These are phyloP conservation scores for Ettlia oleoabundans DNA, from an alignment of 139 green algal genomes.

Conservation along the genomic window DNA sequence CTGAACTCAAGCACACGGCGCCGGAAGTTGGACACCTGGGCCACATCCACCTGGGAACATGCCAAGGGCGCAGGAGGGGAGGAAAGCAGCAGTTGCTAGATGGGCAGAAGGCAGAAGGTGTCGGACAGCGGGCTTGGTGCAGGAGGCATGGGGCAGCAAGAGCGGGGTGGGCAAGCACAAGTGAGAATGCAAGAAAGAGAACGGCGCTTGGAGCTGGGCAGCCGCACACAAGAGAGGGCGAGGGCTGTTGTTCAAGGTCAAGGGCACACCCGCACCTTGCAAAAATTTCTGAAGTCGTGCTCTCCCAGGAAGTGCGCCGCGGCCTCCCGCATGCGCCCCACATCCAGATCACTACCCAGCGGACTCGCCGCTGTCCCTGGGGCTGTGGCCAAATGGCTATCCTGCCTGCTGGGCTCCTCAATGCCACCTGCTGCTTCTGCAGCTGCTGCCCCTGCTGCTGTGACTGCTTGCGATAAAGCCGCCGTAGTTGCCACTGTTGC, in stretches of 20 bases:
- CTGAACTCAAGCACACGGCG: slow-evolving; percentile 65
- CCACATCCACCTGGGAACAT: slow-evolving; percentile 21
- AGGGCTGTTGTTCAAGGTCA: no score
- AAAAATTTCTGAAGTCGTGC: slow-evolving; percentile 98
- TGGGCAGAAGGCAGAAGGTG: not conserved
- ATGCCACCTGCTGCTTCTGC: slow-evolving; percentile 9
- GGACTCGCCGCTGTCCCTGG: not conserved
- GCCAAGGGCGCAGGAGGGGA: not conserved
- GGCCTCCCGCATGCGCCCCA: slow-evolving; percentile 80
- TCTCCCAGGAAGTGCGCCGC: slow-evolving; percentile 78
- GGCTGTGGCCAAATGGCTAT: not conserved
- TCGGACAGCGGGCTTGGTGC: not conserved
- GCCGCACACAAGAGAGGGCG: no score
- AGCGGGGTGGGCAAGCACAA: no score
- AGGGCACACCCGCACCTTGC: slow-evolving; percentile 84
- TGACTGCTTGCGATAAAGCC: not conserved
- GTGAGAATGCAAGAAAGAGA: no score
- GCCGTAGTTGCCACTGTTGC: no score
- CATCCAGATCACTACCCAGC: slow-evolving; percentile 58
- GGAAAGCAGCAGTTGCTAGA: not conserved
- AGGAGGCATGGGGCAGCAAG: no score
- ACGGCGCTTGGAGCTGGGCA: no score
- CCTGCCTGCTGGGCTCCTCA: slow-evolving; percentile 14
- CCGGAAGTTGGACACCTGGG: slow-evolving; percentile 67
- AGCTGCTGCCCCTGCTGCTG: slow-evolving; percentile 4